These are phyloP conservation scores for Lycium ferocissimum DNA, from an alignment of 257 asterid genomes.

Conservation along the genomic window DNA sequence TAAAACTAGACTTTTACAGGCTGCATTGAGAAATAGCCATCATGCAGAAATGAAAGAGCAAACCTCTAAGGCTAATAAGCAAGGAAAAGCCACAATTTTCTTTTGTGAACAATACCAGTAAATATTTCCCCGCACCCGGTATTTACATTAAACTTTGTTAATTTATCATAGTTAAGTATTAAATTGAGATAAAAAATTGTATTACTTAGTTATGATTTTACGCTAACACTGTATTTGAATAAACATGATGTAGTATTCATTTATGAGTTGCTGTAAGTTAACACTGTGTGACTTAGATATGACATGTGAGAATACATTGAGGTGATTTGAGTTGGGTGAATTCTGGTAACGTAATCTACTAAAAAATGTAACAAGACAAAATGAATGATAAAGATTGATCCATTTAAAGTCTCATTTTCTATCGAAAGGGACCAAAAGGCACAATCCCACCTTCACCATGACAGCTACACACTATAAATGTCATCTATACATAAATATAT, in stretches of 20 bases:
- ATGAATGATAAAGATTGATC: slow-evolving; percentile 47
- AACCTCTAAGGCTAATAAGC: not conserved
- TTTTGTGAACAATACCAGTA: not conserved
- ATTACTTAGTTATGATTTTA: not conserved
- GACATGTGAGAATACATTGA: not conserved
- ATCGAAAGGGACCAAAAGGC: slow-evolving; percentile 44
- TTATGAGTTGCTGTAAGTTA: no score
- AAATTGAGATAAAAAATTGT: not conserved
- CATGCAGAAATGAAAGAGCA: not conserved
- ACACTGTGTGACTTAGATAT: not conserved
- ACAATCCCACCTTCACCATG: slow-evolving; percentile 47
- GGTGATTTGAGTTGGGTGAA: slow-evolving; percentile 11
- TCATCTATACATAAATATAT: slow-evolving; percentile 36
- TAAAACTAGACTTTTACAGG: not conserved
- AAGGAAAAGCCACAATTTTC: not conserved
- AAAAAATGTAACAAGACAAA: slow-evolving; percentile 22
- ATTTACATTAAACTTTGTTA: not conserved
- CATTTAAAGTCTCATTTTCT: slow-evolving; percentile 31
- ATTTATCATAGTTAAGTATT: not conserved
- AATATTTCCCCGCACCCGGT: not conserved
- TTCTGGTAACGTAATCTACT: not conserved
- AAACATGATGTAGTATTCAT: not conserved
- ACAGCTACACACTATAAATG: slow-evolving; percentile 49
- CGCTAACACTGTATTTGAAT: not conserved
- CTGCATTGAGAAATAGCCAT: not conserved